These are phyloP conservation scores for Yamadazyma epiphylla DNA, from an alignment of 1,139 yeast genomes.

Conservation along the genomic window DNA sequence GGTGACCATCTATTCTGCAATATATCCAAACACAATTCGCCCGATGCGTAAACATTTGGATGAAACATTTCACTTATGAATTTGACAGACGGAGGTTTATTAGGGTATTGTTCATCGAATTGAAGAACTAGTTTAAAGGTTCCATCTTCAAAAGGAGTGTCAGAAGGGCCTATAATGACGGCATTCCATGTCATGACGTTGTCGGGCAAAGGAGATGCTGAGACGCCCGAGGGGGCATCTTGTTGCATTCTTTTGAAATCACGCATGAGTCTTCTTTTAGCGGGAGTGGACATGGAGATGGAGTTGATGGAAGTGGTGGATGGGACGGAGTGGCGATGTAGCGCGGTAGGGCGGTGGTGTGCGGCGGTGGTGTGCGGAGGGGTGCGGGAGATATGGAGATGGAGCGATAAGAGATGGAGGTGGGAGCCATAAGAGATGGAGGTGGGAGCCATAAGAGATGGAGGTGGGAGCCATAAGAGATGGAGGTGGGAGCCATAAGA, in stretches of 20 bases:
- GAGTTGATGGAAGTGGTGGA: too few species aligned
- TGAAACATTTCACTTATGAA: conserved; percentile 95
- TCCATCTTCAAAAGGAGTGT: conserved; percentile 98
- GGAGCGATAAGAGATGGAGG: too few species aligned
- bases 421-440: too few species aligned
- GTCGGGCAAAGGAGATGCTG: conserved; percentile 95
- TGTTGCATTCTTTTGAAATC: conserved; percentile 98
- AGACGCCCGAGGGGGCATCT: conserved; percentile 97
- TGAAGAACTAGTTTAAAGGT: conserved; percentile 83
- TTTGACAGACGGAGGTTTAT: conserved; percentile 91
- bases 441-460: too few species aligned
- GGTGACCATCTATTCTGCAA: conserved; percentile 98
- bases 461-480: too few species aligned
- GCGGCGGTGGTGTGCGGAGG: too few species aligned
- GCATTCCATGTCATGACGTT: conserved; percentile 98
- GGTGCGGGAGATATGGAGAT: too few species aligned
- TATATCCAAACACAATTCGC: conserved; percentile 93
- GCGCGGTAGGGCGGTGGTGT: too few species aligned
- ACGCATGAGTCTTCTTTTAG: conserved; percentile 97
- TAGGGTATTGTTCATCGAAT: conserved; percentile 96
- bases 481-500: too few species aligned
- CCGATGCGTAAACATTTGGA: conserved; percentile 94
- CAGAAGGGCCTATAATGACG: conserved; percentile 95
- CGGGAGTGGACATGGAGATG: conserved; percentile 86
- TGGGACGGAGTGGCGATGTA: too few species aligned